Base-by-base conservation (phyloP, 106 monocot genomes). In the Phalaenopsis aphrodite region DNA sequence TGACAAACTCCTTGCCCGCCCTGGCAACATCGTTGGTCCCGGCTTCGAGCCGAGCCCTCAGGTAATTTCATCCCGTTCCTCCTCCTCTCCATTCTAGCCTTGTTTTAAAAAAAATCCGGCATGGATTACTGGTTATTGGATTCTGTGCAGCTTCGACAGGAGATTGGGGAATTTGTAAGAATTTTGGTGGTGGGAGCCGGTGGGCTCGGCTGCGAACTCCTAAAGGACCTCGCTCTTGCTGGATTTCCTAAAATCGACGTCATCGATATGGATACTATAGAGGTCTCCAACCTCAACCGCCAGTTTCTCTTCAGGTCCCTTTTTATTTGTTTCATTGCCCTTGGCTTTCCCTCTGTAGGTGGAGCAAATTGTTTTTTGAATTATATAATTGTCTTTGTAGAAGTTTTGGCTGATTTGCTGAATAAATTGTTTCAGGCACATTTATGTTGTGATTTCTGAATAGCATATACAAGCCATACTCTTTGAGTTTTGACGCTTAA, bases 231-330 rank as follows among this genome's bases (percentile, higher is more conserved):
- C 57, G 99, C 99, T 16, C 85, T 99, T 16, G 92, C 92, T 0
- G 99, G 99, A 0, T 99, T 99, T 80, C 77, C 77, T 81, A 93
- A 91, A 57, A 88, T 99, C 46, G 89, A 95, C 8, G 99, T 99
- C 80, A 99, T 99, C 12, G 99, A 99, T 38, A 99, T 99, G 99
- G 99, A 99, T 65, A 99, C 95, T 65, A 99, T 99, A 72, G 99
- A 99, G 85, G 85, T 99, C 78, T 95, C 99, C 80, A 99, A 99
- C 79, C 94, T 99, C 80, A 99, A 99, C 78, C 91, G 99, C 3
- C 99, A 99, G 87, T 99, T 99, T 84, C 95, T 99, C 48, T 99
- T 99, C 89, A 94, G 99, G 95, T 99, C 18, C 42, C 16, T 58
- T 75, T 38, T 81, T 42, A 1, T 75, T 23, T 57, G 75, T 55